Conservation (phyloP, 2,329 filamentous ascomycete species). For the Alternaria sp. region DNA sequence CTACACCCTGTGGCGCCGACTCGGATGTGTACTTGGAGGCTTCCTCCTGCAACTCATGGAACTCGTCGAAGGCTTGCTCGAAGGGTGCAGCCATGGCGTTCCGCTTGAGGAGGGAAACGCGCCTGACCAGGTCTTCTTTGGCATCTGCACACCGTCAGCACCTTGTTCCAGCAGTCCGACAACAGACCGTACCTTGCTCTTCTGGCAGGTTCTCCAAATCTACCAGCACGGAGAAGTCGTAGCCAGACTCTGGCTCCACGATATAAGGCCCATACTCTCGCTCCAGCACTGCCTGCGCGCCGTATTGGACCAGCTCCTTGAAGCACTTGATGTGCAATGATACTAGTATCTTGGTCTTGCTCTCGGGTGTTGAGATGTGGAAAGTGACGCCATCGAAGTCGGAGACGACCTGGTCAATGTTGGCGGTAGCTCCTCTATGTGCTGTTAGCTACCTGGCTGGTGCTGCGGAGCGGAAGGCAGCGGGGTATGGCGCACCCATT, state of each 20-base stretch:
- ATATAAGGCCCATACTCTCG: constrained; percentile 96
- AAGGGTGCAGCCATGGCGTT: constrained; percentile 99
- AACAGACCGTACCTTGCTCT: constrained; percentile 66
- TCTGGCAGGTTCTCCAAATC: constrained; percentile 87
- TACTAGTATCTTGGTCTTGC: constrained; percentile 91
- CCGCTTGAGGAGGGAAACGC: constrained; percentile 91
- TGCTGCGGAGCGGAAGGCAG: constrained; percentile 38
- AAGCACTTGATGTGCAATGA: constrained; percentile 96
- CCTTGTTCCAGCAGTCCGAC: neutral
- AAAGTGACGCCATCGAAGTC: constrained; percentile 99
- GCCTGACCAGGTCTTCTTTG: constrained; percentile 82
- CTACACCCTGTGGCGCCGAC: constrained; percentile 87
- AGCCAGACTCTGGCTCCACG: constrained; percentile 83
- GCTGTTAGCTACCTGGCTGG: constrained; percentile 43
- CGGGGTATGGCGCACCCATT: constrained; percentile 68
- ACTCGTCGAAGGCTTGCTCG: constrained; percentile 94
- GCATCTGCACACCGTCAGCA: constrained; percentile 65
- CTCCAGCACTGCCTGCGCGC: constrained; percentile 87
- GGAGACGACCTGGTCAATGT: constrained; percentile 97
- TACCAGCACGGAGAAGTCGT: constrained; percentile 92
- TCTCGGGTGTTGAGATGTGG: constrained; percentile 94
- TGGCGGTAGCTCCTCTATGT: constrained; percentile 77
- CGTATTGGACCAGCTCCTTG: constrained; percentile 88
- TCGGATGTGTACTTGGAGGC: constrained; percentile 93
- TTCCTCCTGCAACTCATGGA: constrained; percentile 83